Conservation (phyloP, 2,329 filamentous ascomycete species). For the Nemania sp. region DNA sequence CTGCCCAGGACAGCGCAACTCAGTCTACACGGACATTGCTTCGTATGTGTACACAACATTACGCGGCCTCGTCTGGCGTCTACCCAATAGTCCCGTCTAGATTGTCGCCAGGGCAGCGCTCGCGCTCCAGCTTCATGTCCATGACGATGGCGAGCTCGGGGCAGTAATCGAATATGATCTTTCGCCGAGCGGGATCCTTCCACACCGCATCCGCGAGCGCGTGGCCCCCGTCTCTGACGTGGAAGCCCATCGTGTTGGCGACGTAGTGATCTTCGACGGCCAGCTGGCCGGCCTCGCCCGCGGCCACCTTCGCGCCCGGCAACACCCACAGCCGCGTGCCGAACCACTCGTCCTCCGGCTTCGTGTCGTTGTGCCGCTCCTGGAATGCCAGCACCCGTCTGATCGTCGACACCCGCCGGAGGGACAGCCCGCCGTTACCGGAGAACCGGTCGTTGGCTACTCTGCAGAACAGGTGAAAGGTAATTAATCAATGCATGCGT, state of each 20-base stretch:
- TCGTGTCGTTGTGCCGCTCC: conserved; percentile 52
- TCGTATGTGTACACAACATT: no score
- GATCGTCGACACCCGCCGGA: conserved; percentile 57
- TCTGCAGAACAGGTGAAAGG: not conserved
- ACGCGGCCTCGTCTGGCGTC: not conserved
- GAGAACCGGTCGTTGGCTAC: conserved; percentile 46
- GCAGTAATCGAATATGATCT: conserved; percentile 57
- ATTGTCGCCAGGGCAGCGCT: conserved; percentile 48
- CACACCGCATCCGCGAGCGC: conserved; percentile 50
- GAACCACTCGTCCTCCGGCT: conserved; percentile 61
- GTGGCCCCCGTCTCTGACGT: conserved; percentile 50
- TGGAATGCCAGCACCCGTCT: conserved; percentile 53
- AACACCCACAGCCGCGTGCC: conserved; percentile 51
- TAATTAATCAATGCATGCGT: not conserved
- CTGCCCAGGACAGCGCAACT: no score
- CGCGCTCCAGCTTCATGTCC: conserved; percentile 58
- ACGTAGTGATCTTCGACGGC: conserved; percentile 55
- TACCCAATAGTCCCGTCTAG: conserved; percentile 16
- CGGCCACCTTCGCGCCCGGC: conserved; percentile 53
- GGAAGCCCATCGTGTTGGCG: conserved; percentile 58
- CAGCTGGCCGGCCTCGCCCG: conserved; percentile 45
- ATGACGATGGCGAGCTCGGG: conserved; percentile 59
- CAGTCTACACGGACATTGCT: no score
- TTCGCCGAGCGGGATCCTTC: conserved; percentile 48
- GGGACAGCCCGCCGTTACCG: conserved; percentile 57